Conservation (phyloP, 129 eudicot genomes). For the Pittosporum tobira region DNA sequence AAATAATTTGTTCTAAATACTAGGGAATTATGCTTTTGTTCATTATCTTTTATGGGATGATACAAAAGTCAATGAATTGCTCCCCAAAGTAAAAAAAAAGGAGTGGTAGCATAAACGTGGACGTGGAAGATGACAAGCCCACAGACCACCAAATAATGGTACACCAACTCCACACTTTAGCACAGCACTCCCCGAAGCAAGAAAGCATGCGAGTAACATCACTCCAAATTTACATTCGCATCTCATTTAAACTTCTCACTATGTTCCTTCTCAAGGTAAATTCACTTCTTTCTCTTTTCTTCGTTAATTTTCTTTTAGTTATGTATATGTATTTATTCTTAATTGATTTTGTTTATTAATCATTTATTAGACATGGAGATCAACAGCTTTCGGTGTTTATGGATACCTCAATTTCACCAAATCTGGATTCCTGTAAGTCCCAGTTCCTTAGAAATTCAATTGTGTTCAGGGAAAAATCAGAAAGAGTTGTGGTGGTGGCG, state of each 20-base stretch:
- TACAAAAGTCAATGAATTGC: too few species aligned
- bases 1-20: too few species aligned
- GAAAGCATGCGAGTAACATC: slow-evolving; percentile 4
- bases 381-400: slow-evolving; percentile 70
- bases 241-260: slow-evolving; percentile 40
- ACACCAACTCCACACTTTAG: not conserved
- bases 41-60: too few species aligned
- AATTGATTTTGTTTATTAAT: not conserved
- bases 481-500: too few species aligned
- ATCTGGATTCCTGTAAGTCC: slow-evolving; percentile 62
- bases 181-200: not conserved
- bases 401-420: slow-evolving; percentile 94
- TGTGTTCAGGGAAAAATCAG: too few species aligned
- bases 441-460: not conserved
- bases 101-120: not conserved
- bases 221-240: slow-evolving; percentile 23
- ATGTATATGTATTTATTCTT: not conserved
- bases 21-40: too few species aligned
- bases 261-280: slow-evolving; percentile 80
- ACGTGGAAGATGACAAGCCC: slow-evolving; percentile 17
- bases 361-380: slow-evolving; percentile 66
- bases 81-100: not conserved
- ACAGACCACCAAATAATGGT: too few species aligned
- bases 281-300: not conserved
- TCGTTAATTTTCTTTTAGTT: not conserved